Evolutionary conservation across 148 eudicot species (phyloP).

Genomic region (Vaccinium darrowii): DNA sequence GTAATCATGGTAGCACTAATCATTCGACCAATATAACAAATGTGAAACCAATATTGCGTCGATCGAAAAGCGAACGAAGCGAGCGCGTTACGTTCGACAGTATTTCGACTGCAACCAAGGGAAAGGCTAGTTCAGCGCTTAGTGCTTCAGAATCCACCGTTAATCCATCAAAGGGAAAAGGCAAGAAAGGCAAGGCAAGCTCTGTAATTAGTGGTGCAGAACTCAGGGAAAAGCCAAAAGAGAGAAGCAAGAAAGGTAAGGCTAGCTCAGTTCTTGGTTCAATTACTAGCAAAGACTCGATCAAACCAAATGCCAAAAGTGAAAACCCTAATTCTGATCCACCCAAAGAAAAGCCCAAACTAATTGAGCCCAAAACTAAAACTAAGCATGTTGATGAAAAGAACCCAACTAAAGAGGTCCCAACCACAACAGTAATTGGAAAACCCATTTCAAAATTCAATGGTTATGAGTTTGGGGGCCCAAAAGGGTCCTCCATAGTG

Average conservation of each 20-base stretch:
- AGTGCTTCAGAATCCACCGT: slow-evolving; percentile 17
- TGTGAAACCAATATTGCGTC: slow-evolving; percentile 27
- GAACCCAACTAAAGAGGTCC: background rate
- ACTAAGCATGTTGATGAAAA: slow-evolving; percentile 1
- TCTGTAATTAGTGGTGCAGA: slow-evolving; percentile 38
- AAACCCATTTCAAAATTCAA: background rate
- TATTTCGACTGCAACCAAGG: background rate
- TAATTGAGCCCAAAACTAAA: background rate
- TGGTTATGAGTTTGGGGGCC: slow-evolving; percentile 13
- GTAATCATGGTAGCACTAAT: background rate
- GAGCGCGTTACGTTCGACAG: slow-evolving; percentile 19
- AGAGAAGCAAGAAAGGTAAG: slow-evolving; percentile 18
- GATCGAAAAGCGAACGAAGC: slow-evolving; percentile 53
- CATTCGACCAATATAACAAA: background rate
- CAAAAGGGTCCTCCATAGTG: slow-evolving; percentile 30
- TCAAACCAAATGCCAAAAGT: background rate
- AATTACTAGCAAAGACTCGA: slow-evolving; percentile 21
- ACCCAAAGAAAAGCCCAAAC: background rate
- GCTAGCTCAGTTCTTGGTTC: slow-evolving; percentile 36
- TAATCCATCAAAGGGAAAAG: background rate
- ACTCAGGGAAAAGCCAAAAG: slow-evolving; percentile 23
- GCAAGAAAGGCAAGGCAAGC: slow-evolving; percentile 36
- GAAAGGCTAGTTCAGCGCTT: slow-evolving; percentile 23
- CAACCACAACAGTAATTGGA: background rate
- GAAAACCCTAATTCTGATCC: background rate